Evolutionary conservation across 75 land plant species (phyloP), one percentile per base, ranked within the genome.

Genomic region (Cupressus sempervirens): DNA sequence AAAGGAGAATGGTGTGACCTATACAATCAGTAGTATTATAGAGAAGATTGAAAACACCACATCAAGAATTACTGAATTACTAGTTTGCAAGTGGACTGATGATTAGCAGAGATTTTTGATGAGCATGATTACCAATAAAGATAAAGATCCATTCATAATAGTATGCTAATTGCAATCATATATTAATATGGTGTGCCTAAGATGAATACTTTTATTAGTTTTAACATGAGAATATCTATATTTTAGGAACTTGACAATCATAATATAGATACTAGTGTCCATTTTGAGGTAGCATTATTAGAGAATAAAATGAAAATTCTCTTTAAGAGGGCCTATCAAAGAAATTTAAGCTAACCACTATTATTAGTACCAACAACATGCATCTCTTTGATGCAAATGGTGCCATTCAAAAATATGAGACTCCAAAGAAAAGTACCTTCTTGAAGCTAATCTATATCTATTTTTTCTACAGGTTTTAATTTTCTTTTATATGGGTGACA

Each of bases 281-380:
- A 93, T 76, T 96, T 98, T 88, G 96, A 94, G 75, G 90, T 98
- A 43, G 26, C 32, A 3, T 76, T 98, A 48, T 85, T 94, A 18
- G 97, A 93, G 79, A 93, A 96, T 58, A 95, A 91, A 40, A 87
- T 98, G 96, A 88, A 14, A 82, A 85, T 35, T 93, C 92, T 16
- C 91, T 84, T 65, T 91, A 93, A 76, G 99, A 98, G 84, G 99
- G 99, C 48, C 72, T 98, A 32, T 48, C 89, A 83, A 96, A 98
- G 90, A 98, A 94, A 72, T 98, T 98, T 82, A 96, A 93, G 92
- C 91, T 98, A 13, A 95, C 98, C 20, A 96, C 99, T 4, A 87
- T 92, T 13, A 92, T 98, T 20, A 94, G 97, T 87, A 98, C 98
- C 30, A 95, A 91, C 76, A 98, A 98, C 89, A 96, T 98, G 99